Percentiles rank a stretch among this genome's conserved stretches.
Evolutionary conservation across 345 rosid species (phyloP).

Genomic region (Pistacia integerrima): DNA sequence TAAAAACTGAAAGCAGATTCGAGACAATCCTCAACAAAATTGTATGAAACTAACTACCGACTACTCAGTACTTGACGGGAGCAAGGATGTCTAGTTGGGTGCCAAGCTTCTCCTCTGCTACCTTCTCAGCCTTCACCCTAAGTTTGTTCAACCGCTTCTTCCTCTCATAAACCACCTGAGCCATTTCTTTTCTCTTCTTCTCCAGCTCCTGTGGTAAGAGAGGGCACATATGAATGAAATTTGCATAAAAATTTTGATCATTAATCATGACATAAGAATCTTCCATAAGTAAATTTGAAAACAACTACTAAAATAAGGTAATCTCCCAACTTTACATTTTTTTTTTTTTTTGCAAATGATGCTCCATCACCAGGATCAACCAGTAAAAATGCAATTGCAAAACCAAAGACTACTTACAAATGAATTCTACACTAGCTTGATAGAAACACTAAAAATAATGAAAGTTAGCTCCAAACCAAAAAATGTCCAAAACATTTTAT

Average conservation of each 20-base stretch:
- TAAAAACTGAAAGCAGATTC: constrained; percentile 5
- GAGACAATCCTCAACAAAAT: constrained; percentile 13
- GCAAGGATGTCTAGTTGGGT: constrained; percentile 63
- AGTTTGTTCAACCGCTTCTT: constrained; percentile 79
- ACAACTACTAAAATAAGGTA: not conserved
- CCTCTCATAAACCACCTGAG: constrained; percentile 64
- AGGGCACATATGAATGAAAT: not conserved
- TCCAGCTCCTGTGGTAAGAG: constrained; percentile 57
- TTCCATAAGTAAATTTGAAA: not conserved
- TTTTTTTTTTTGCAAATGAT: not conserved
- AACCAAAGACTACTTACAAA: too few species aligned
- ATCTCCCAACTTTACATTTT: not conserved
- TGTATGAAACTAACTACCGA: constrained; percentile 1
- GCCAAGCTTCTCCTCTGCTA: constrained; percentile 80
- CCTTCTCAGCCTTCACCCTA: constrained; percentile 77
- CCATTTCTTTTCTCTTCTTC: constrained; percentile 79
- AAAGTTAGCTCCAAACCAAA: not conserved
- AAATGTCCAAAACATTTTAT: too few species aligned
- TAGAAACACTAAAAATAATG: too few species aligned
- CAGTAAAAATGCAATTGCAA: not conserved
- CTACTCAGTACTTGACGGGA: constrained; percentile 57
- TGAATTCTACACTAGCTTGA: not conserved
- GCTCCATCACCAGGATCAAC: not conserved
- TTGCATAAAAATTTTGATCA: not conserved
- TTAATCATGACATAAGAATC: not conserved